Conservation (phyloP, 1,284 basidiomycete genomes). For the Papiliotrema fonsecae region DNA sequence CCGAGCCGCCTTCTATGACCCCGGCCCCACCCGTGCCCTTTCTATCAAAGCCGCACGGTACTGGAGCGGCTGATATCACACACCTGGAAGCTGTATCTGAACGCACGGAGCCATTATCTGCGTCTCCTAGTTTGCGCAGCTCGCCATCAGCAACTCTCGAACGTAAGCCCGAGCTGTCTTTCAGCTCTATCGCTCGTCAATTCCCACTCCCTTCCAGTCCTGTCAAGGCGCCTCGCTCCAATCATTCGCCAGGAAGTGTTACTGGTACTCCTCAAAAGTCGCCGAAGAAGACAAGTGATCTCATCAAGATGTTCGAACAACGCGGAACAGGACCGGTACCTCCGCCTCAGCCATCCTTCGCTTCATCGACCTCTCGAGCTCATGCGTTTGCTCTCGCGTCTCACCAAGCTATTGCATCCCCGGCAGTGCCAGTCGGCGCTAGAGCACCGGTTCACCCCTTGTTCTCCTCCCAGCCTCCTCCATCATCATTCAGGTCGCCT, state of each 20-base stretch:
- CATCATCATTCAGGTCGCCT: slow-evolving; percentile 2
- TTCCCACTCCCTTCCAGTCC: slow-evolving; percentile 28
- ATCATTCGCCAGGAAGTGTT: neutral
- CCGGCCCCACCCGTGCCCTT: neutral
- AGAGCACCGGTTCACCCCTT: neutral
- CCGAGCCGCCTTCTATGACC: neutral
- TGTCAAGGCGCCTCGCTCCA: slow-evolving; percentile 20
- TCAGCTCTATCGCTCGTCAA: slow-evolving; percentile 14
- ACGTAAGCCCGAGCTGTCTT: slow-evolving; percentile 2
- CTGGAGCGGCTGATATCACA: slow-evolving; percentile 3
- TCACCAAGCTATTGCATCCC: neutral
- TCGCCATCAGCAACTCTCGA: neutral
- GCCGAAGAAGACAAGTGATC: slow-evolving; percentile 32
- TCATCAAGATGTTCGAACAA: slow-evolving; percentile 40
- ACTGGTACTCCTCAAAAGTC: slow-evolving; percentile 15
- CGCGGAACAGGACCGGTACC: slow-evolving; percentile 2
- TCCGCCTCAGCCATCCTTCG: slow-evolving; percentile 16
- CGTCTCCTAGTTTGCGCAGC: slow-evolving; percentile 3
- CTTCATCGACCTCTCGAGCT: slow-evolving; percentile 5
- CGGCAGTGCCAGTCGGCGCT: neutral
- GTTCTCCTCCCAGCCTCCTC: slow-evolving; percentile 2
- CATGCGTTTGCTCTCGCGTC: neutral
- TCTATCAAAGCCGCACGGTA: neutral
- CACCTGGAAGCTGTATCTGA: slow-evolving; percentile 26
- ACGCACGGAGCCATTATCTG: slow-evolving; percentile 23